A percentile compares a stretch with the other conserved stretches of the same genome.
Conservation (phyloP, 495 filamentous ascomycete genomes). For the Penicillium fimorum region DNA sequence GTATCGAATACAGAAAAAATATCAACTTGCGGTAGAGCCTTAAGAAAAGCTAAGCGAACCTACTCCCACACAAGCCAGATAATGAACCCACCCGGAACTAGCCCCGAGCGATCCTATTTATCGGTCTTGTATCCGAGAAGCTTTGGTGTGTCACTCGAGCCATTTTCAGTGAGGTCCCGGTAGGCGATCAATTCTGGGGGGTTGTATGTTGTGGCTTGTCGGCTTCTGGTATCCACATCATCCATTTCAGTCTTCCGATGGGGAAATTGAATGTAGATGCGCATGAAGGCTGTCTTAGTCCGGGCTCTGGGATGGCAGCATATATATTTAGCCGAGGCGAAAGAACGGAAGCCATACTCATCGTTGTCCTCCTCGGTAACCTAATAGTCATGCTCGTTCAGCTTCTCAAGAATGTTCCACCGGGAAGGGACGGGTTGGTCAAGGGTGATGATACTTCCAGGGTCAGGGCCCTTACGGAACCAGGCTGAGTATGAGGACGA, state of each 20-base stretch:
- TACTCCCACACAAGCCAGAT: constrained; percentile 13
- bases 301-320: no score
- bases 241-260: constrained; percentile 15
- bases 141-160: constrained; percentile 12
- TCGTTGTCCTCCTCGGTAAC: not conserved
- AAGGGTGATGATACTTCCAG: no score
- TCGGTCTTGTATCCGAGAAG: constrained; percentile 15
- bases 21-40: no score
- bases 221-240: constrained; percentile 14
- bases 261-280: constrained; percentile 21
- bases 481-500: no score
- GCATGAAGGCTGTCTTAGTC: not conserved
- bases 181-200: constrained; percentile 14
- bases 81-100: constrained; percentile 16
- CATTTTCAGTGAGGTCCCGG: constrained; percentile 7
- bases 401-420: constrained; percentile 12
- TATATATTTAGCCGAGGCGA: no score
- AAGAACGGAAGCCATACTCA: no score
- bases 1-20: no score
- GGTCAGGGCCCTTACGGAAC: no score
- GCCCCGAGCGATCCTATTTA: constrained; percentile 13
- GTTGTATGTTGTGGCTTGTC: constrained; percentile 13
- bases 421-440: not conserved
- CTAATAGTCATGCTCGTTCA: constrained; percentile 8
- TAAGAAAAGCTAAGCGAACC: no score